These are phyloP conservation scores for Aureobasidium sp. DNA, from an alignment of 2,329 filamentous ascomycete genomes.

Conservation along the genomic window DNA sequence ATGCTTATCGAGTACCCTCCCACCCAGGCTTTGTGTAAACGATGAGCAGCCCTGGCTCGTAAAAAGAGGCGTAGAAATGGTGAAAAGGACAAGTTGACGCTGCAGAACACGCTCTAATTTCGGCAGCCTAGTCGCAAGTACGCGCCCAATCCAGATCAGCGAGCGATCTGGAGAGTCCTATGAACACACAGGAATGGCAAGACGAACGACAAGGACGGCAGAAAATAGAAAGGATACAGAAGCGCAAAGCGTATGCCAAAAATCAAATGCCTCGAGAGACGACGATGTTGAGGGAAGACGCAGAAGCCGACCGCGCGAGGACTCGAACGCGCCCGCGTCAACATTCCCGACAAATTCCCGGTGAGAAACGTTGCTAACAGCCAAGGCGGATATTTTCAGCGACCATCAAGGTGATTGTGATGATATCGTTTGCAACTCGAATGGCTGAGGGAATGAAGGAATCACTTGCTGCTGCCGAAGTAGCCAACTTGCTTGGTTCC, in stretches of 20 bases:
- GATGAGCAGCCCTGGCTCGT: constrained; percentile 15
- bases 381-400: too few species aligned
- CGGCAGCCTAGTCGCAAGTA: constrained; percentile 11
- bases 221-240: background rate
- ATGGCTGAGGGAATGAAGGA: too few species aligned
- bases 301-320: too few species aligned
- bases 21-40: constrained; percentile 12
- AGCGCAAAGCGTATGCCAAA: background rate
- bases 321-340: too few species aligned
- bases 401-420: background rate
- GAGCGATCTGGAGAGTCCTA: constrained; percentile 11
- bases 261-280: background rate
- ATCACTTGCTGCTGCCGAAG: background rate
- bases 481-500: background rate
- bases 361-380: too few species aligned
- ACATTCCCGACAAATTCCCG: too few species aligned
- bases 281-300: background rate
- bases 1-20: constrained; percentile 13
- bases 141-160: constrained; percentile 15
- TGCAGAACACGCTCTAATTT: constrained; percentile 6
- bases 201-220: constrained; percentile 10
- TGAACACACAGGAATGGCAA: constrained; percentile 12
- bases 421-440: too few species aligned
- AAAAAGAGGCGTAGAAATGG: background rate
- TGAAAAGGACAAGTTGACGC: background rate